These are phyloP conservation scores for Termitomyces sp. DNA, from an alignment of 768 basidiomycete species.

Conservation along the genomic window DNA sequence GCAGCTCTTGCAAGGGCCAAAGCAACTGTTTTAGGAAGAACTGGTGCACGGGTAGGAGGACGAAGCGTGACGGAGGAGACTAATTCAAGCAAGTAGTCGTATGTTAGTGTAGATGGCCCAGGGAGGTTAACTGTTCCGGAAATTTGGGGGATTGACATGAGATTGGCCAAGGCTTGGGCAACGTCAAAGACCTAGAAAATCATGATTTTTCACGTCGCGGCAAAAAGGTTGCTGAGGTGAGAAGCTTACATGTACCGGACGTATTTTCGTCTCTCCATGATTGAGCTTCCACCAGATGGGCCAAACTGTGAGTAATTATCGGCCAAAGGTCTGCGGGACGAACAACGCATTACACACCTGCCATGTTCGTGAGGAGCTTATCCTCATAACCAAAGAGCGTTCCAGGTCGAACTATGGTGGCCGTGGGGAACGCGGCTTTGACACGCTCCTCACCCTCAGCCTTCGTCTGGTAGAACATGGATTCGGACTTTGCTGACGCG, in stretches of 20 bases:
- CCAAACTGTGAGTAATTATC: constrained; percentile 56
- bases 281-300: constrained; percentile 95
- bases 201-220: constrained; percentile 16
- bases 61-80: constrained; percentile 81
- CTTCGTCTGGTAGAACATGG: no score
- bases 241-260: constrained; percentile 82
- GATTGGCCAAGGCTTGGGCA: constrained; percentile 83
- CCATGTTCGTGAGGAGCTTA: constrained; percentile 88
- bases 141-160: constrained; percentile 56
- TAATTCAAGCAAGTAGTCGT: constrained; percentile 75
- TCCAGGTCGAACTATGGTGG: constrained; percentile 85
- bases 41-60: constrained; percentile 64
- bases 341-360: constrained; percentile 30
- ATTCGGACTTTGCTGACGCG: constrained; percentile 70
- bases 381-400: constrained; percentile 93
- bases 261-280: constrained; percentile 76
- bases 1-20: constrained; percentile 52
- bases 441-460: constrained; percentile 87
- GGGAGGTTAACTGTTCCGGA: constrained; percentile 75
- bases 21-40: constrained; percentile 71
- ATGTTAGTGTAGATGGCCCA: constrained; percentile 82
- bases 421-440: constrained; percentile 72
- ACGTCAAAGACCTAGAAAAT: constrained; percentile 78
- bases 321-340: constrained; percentile 8
- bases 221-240: constrained; percentile 7